Conservation (phyloP, 2,329 filamentous ascomycete genomes). For the Torrubiellomyces zombiae region DNA sequence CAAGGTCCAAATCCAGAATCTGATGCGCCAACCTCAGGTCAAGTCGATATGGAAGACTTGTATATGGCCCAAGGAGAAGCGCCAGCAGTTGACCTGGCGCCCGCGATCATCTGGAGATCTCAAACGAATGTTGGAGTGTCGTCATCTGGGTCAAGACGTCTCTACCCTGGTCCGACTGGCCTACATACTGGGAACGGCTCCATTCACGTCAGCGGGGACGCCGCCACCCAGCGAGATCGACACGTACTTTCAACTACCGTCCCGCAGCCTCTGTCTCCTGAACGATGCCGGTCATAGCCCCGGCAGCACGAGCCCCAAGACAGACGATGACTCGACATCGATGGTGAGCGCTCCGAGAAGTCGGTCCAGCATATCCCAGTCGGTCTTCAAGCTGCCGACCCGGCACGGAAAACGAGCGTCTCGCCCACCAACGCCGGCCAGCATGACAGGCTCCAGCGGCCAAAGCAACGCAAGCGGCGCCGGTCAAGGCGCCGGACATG, state of each 20-base stretch:
- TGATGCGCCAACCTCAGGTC: slow-evolving; percentile 24
- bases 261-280: slow-evolving; percentile 18
- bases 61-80: slow-evolving; percentile 27
- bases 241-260: slow-evolving; percentile 20
- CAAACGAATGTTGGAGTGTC: slow-evolving; percentile 26
- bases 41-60: slow-evolving; percentile 28
- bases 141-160: slow-evolving; percentile 23
- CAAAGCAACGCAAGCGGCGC: too few relatives aligned
- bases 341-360: slow-evolving; percentile 12
- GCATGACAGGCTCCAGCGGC: slow-evolving; percentile 6
- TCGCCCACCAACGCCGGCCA: slow-evolving; percentile 17
- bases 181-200: slow-evolving; percentile 25
- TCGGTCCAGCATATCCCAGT: slow-evolving; percentile 12
- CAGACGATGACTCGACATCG: slow-evolving; percentile 12
- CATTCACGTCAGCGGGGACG: slow-evolving; percentile 18
- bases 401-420: slow-evolving; percentile 19
- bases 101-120: slow-evolving; percentile 24
- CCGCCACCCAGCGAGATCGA: slow-evolving; percentile 22
- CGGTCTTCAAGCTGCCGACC: slow-evolving; percentile 14
- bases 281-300: slow-evolving; percentile 15
- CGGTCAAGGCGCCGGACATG: too few relatives aligned
- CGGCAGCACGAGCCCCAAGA: slow-evolving; percentile 9
- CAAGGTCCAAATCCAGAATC: slow-evolving; percentile 24
- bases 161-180: slow-evolving; percentile 24
- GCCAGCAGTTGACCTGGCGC: slow-evolving; percentile 22